These are phyloP conservation scores for Diospyros lotus DNA, from an alignment of 148 eudicot genomes.

Conservation along the genomic window DNA sequence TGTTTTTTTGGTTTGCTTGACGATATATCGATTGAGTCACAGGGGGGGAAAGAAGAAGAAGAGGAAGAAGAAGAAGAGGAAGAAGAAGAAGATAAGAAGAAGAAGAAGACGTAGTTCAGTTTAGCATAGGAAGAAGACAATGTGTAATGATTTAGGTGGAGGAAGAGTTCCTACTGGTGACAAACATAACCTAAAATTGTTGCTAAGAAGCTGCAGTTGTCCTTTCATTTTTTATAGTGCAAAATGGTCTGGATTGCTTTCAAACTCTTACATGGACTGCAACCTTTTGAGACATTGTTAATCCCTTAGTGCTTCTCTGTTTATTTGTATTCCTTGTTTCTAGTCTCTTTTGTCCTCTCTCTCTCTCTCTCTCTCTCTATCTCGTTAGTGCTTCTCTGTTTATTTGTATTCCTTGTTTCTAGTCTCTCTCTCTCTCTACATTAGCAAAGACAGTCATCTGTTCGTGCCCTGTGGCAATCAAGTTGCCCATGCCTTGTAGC, in stretches of 20 bases:
- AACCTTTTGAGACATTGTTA: constrained; percentile 12
- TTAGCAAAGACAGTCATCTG: no score
- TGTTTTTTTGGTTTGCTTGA: no score
- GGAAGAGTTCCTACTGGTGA: neutral
- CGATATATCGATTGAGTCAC: no score
- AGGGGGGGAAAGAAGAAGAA: no score
- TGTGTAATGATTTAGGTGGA: no score
- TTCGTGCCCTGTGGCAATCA: neutral
- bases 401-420: neutral
- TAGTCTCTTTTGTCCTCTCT: neutral
- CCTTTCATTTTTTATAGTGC: neutral
- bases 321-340: neutral
- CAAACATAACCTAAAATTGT: neutral
- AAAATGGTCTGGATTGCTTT: neutral
- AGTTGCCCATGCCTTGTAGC: neutral
- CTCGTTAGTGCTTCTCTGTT: constrained; percentile 7
- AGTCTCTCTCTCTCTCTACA: neutral
- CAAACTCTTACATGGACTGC: neutral
- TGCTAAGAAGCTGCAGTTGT: neutral
- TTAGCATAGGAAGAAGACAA: no score
- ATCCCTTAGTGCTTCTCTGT: constrained; percentile 9
- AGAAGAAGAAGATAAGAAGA: no score
- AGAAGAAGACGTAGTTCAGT: no score
- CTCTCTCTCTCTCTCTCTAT: no score
- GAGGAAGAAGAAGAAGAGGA: no score